Evolutionary conservation across 495 filamentous ascomycete species (phyloP), one percentile per base, ranked within the genome.

Genomic region (Hapsidospora chrysogenum): DNA sequence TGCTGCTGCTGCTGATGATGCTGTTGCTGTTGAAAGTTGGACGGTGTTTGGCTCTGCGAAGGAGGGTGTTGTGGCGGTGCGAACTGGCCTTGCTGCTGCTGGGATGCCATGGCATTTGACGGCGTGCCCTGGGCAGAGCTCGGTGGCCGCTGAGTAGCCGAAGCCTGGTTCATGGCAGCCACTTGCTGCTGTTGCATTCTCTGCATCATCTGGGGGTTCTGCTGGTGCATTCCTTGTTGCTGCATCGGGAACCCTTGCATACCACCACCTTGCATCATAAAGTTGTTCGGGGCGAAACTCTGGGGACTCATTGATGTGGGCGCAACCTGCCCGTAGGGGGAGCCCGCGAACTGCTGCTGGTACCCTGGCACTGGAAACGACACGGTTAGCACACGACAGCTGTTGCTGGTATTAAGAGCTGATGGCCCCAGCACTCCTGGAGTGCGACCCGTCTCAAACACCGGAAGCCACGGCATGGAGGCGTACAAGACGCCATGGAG

Each of bases 321-420:
- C 14, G 63, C 41, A 22, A 46, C 56, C 21, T 57, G 47, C 25
- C 55, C 60, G 42, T 68, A 72, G 4, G 68, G 57, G 18, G 66
- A 59, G 44, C 52, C 55, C 9, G 65, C 54, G 43, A 66, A 72
- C 20, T 66, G 59, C 17, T 59, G 52, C 46, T 68, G 68, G 42
- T 64, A 72, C 37, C 23, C 23, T 11, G 63, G 45, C 56, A 68
- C 66, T 69, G 50, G 29, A 23, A 36, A 18, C 20, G 15, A 37
- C 34, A 21, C 16, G 47, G 47, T 34, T 35, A 41, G 25, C 18
- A 38, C 31, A 27, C 45, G 23, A 4, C 14, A n/a, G n/a, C n/a
- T n/a, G n/a, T n/a, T n/a, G n/a, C n/a, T n/a, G n/a, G n/a, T n/a
- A n/a, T n/a, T n/a, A n/a, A n/a, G n/a, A n/a, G n/a, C n/a, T n/a